A percentile compares a stretch with the other conserved stretches of the same genome.
Conservation (phyloP, 2,329 filamentous ascomycete species). For the Hymenotorrendiella dingleyae region DNA sequence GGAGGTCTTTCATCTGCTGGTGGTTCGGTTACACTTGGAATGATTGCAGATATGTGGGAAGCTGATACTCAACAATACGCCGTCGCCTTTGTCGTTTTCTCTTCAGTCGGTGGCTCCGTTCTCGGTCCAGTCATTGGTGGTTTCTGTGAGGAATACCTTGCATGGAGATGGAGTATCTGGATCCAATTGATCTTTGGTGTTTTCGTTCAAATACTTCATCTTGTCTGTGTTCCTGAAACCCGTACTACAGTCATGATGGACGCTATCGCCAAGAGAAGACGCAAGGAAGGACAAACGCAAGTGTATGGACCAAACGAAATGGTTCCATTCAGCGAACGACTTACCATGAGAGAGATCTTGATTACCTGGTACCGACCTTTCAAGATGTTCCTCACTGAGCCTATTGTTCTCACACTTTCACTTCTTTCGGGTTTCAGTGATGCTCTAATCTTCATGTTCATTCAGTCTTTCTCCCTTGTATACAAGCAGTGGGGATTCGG, state of each 20-base stretch:
- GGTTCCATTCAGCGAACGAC: conserved; percentile 50
- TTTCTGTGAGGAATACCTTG: conserved; percentile 60
- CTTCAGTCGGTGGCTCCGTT: conserved; percentile 71
- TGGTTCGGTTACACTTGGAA: conserved; percentile 66
- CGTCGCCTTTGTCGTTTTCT: conserved; percentile 71
- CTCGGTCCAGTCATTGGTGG: conserved; percentile 75
- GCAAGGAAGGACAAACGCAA: conserved; percentile 50
- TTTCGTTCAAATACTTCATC: conserved; percentile 60
- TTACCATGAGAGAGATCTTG: conserved; percentile 51
- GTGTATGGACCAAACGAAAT: conserved; percentile 71
- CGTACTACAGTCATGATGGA: conserved; percentile 73
- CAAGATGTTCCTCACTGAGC: conserved; percentile 67
- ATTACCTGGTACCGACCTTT: conserved; percentile 59
- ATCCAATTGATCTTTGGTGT: conserved; percentile 76
- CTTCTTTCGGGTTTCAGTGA: conserved; percentile 68
- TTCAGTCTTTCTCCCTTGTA: conserved; percentile 64
- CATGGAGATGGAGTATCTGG: conserved; percentile 78
- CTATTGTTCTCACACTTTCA: conserved; percentile 65
- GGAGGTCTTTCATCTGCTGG: conserved; percentile 67
- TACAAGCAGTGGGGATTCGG: conserved; percentile 62
- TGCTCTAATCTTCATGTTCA: conserved; percentile 72
- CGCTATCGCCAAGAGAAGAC: conserved; percentile 67
- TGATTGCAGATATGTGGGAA: conserved; percentile 72
- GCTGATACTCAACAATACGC: conserved; percentile 67
- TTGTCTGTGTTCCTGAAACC: conserved; percentile 70